Evolutionary conservation across 352 stramenopile genomes (phyloP).

Genomic region (Pythium grandisporangium): DNA sequence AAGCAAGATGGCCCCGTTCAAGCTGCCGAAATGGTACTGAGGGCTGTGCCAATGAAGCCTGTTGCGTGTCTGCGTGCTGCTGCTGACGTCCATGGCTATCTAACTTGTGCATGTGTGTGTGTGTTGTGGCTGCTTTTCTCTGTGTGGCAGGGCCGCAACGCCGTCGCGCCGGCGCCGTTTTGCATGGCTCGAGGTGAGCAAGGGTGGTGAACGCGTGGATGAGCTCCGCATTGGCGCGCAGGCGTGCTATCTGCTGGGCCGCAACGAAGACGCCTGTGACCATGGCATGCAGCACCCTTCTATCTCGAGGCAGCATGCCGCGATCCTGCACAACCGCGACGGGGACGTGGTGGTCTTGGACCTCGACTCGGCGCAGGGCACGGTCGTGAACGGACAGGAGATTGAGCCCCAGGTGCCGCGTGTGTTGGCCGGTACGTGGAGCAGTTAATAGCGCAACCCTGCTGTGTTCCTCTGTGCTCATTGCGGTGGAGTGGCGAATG

Average conservation of each 20-base stretch:
- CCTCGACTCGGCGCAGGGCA: slow-evolving; percentile 76
- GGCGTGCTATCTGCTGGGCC: slow-evolving; percentile 63
- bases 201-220: slow-evolving; percentile 34
- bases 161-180: slow-evolving; percentile 30
- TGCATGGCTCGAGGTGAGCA: slow-evolving; percentile 40
- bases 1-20: slow-evolving; percentile 16
- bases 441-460: too few species aligned
- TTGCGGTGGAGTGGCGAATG: too few species aligned
- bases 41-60: neutral
- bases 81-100: neutral
- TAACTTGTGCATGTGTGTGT: neutral
- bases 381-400: slow-evolving; percentile 67
- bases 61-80: too few species aligned
- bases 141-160: slow-evolving; percentile 28
- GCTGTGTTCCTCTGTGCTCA: too few species aligned
- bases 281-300: slow-evolving; percentile 69
- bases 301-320: slow-evolving; percentile 74
- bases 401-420: slow-evolving; percentile 37
- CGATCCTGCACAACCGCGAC: slow-evolving; percentile 55
- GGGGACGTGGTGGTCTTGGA: slow-evolving; percentile 54
- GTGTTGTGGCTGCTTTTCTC: neutral
- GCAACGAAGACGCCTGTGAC: slow-evolving; percentile 70
- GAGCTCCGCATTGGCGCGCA: slow-evolving; percentile 30
- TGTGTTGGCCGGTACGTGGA: slow-evolving; percentile 23
- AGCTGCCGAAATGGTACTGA: slow-evolving; percentile 17